Percentiles rank a stretch among this genome's conserved stretches.
phyloP scores from a whole-genome alignment of 1,284 basidiomycete species.

The Takashimella koratensis region DNA sequence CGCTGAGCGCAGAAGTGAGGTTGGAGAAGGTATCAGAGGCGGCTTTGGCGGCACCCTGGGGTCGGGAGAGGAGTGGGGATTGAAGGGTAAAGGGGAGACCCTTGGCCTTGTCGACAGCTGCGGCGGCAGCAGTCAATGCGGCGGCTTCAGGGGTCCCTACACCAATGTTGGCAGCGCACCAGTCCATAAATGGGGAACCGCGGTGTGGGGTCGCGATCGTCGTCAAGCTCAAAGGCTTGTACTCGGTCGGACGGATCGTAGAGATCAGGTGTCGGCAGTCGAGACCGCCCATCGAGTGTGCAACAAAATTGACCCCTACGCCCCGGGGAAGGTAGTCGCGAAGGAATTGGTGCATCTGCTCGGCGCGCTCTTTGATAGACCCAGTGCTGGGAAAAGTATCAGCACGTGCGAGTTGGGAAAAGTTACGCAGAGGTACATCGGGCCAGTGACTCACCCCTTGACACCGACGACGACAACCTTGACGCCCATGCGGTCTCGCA shows the following conservation, averaged over 20 bases:
- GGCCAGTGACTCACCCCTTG: conserved; percentile 73
- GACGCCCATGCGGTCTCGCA: conserved; percentile 78
- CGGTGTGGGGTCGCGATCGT: conserved; percentile 91
- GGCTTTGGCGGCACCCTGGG: conserved; percentile 9
- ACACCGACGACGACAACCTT: conserved; percentile 95
- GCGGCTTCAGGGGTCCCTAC: conserved; percentile 58
- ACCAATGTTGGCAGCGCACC: conserved; percentile 89
- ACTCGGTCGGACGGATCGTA: conserved; percentile 75
- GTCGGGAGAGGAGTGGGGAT: conserved; percentile 50
- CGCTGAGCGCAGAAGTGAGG: conserved; percentile 58
- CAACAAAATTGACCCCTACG: conserved; percentile 84
- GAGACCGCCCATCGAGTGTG: conserved; percentile 93
- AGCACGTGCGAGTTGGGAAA: not conserved
- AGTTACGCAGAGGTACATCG: no score
- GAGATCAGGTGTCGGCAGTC: conserved; percentile 89
- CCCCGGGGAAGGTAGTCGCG: conserved; percentile 59
- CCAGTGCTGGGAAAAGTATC: conserved; percentile 75
- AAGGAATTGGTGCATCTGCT: conserved; percentile 72
- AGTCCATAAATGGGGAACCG: conserved; percentile 98
- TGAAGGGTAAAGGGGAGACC: conserved; percentile 52
- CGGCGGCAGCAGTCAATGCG: conserved; percentile 26
- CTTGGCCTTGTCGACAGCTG: conserved; percentile 22
- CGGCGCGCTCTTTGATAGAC: conserved; percentile 78
- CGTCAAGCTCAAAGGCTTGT: conserved; percentile 81
- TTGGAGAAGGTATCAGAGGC: conserved; percentile 21